Percentiles rank a stretch among this genome's conserved stretches.
Evolutionary conservation across 2,329 filamentous ascomycete genomes (phyloP).

Genomic region (Juglanconis sp.): DNA sequence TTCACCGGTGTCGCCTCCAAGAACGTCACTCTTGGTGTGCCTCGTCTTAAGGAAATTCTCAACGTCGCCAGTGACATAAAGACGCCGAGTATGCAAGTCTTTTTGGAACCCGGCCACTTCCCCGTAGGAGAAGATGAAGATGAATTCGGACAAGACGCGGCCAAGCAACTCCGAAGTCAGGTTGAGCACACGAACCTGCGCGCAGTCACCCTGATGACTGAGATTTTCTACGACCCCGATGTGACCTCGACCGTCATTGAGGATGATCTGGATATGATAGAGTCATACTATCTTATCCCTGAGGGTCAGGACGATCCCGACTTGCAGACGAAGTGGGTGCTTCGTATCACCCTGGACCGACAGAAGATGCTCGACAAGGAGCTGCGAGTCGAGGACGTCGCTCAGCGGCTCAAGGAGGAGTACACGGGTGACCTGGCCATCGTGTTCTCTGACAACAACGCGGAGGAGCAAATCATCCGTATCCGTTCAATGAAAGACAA

Average conservation of each 20-base stretch:
- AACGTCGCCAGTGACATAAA: constrained; percentile 98
- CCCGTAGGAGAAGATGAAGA: constrained; percentile 29
- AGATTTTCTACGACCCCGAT: constrained; percentile 96
- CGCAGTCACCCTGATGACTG: constrained; percentile 85
- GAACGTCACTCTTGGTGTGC: constrained; percentile 98
- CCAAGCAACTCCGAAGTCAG: constrained; percentile 79
- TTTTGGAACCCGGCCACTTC: constrained; percentile 62
- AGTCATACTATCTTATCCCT: constrained; percentile 93
- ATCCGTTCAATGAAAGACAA: constrained; percentile 73
- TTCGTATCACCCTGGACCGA: constrained; percentile 88
- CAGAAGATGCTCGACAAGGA: constrained; percentile 95
- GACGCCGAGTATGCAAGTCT: constrained; percentile 95
- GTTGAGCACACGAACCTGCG: constrained; percentile 94
- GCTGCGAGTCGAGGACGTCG: constrained; percentile 87
- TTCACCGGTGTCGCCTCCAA: constrained; percentile 99
- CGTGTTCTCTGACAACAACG: constrained; percentile 97
- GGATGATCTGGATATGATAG: constrained; percentile 88
- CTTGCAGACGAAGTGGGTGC: constrained; percentile 88
- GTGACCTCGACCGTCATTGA: constrained; percentile 81
- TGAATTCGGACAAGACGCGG: constrained; percentile 60
- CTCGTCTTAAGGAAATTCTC: constrained; percentile 98
- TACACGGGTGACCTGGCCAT: constrained; percentile 83
- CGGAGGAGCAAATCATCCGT: constrained; percentile 90
- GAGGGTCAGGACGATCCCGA: constrained; percentile 67
- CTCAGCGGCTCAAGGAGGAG: constrained; percentile 81